Percentiles rank a stretch among this genome's conserved stretches.
These are phyloP conservation scores for Aciculoconidium aculeatum DNA, from an alignment of 805 yeast genomes.

Conservation along the genomic window DNA sequence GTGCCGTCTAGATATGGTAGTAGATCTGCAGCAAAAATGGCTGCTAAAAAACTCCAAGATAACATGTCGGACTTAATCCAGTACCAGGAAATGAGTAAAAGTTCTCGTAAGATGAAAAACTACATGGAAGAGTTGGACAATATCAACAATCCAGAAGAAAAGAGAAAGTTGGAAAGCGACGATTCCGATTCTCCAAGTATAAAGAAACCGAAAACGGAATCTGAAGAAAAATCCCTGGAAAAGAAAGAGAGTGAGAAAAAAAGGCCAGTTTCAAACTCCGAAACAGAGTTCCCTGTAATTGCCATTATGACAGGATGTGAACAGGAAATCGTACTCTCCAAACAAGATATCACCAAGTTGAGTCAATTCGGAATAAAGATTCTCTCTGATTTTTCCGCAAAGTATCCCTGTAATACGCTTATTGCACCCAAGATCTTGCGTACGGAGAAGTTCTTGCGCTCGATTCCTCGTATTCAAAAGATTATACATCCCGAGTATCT, in stretches of 20 bases:
- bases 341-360: conserved; percentile 39
- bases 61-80: conserved; percentile 64
- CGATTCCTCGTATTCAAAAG: conserved; percentile 52
- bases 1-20: conserved; percentile 14
- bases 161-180: too few relatives aligned
- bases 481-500: conserved; percentile 54
- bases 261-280: conserved; percentile 11
- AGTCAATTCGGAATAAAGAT: conserved; percentile 54
- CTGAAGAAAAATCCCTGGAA: conserved; percentile 11
- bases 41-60: conserved; percentile 58
- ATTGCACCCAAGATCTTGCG: conserved; percentile 80
- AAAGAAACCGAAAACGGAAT: too few relatives aligned
- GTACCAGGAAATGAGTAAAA: conserved; percentile 48
- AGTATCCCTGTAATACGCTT: conserved; percentile 38
- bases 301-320: conserved; percentile 68
- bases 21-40: conserved; percentile 61
- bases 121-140: conserved; percentile 31
- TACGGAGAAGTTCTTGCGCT: conserved; percentile 79
- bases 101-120: conserved; percentile 33
- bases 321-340: conserved; percentile 30
- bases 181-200: too few relatives aligned
- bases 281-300: conserved; percentile 31
- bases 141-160: too few relatives aligned
- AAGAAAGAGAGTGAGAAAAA: conserved; percentile 4
- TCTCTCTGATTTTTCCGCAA: conserved; percentile 36